phyloP scores from a whole-genome alignment of 2,329 filamentous ascomycete genomes.

The Neopestalotiopsis clavispora region DNA sequence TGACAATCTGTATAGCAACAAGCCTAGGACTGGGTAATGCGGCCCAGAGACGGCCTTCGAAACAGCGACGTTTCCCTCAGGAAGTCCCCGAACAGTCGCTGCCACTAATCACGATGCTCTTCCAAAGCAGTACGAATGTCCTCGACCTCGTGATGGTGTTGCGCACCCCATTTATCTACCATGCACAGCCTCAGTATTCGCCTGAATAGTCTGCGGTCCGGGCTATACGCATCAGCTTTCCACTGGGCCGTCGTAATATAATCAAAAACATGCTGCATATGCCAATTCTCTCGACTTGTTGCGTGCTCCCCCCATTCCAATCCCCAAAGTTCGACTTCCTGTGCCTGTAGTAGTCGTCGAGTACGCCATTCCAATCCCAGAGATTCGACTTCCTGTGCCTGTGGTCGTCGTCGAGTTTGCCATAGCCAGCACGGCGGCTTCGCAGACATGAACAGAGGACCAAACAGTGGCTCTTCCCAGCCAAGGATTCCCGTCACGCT shows the following conservation, averaged over 20 bases:
- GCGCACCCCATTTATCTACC: background rate
- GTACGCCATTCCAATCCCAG: background rate
- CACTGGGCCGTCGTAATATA: too few relatives aligned
- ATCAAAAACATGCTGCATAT: too few relatives aligned
- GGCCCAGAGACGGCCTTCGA: too few relatives aligned
- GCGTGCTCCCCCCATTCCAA: background rate
- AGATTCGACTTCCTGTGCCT: background rate
- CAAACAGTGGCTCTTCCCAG: conserved; percentile 1
- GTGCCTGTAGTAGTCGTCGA: background rate
- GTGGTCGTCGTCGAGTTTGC: background rate
- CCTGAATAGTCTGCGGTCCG: background rate
- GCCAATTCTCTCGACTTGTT: too few relatives aligned
- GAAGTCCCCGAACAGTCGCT: too few relatives aligned
- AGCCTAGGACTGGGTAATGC: too few relatives aligned
- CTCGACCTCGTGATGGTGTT: background rate
- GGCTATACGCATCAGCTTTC: background rate
- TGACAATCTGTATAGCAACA: too few relatives aligned
- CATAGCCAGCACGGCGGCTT: conserved; percentile 5
- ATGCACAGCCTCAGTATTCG: background rate
- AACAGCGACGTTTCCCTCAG: too few relatives aligned
- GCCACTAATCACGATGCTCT: background rate
- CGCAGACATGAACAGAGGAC: conserved; percentile 2
- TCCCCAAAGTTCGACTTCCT: background rate
- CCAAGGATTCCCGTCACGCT: background rate
- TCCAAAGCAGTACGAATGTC: background rate